A percentile compares a stretch with the other conserved stretches of the same genome.
phyloP scores from a whole-genome alignment of 345 rosid species.

The Streptanthus diversifolius region DNA sequence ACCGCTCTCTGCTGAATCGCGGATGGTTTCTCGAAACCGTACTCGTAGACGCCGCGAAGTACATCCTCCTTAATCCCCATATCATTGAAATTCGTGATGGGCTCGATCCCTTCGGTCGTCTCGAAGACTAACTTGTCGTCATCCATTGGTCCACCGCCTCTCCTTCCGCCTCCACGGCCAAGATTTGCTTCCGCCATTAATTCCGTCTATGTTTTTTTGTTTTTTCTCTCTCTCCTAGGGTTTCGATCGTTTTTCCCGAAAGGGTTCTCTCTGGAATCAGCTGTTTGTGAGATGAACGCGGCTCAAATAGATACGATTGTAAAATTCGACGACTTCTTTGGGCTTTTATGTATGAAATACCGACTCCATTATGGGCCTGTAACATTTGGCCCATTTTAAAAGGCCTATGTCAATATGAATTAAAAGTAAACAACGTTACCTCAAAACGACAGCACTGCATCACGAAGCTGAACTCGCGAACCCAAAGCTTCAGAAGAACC shows the following conservation, averaged over 20 bases:
- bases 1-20: constrained; percentile 96
- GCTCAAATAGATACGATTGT: constrained; percentile 5
- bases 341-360: constrained; percentile 2
- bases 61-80: constrained; percentile 84
- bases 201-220: not conserved
- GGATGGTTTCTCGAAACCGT: constrained; percentile 91
- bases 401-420: constrained; percentile 5
- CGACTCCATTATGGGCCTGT: constrained; percentile 17
- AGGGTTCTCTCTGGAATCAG: not conserved
- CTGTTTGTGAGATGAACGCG: constrained; percentile 15
- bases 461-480: constrained; percentile 15
- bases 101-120: constrained; percentile 88
- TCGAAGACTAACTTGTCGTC: constrained; percentile 72
- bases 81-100: constrained; percentile 69
- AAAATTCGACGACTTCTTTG: not conserved
- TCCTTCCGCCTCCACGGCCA: constrained; percentile 43
- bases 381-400: not conserved
- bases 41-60: constrained; percentile 79
- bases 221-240: constrained; percentile 36
- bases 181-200: constrained; percentile 36
- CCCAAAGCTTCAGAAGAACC: constrained; percentile 25
- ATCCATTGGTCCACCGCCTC: constrained; percentile 41
- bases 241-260: constrained; percentile 17
- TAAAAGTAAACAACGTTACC: not conserved
- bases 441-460: constrained; percentile 10